Percentiles rank a stretch among this genome's conserved stretches.
These are phyloP conservation scores for Dictyostelium intermedium DNA, from an alignment of 78 protist species.

Conservation along the genomic window DNA sequence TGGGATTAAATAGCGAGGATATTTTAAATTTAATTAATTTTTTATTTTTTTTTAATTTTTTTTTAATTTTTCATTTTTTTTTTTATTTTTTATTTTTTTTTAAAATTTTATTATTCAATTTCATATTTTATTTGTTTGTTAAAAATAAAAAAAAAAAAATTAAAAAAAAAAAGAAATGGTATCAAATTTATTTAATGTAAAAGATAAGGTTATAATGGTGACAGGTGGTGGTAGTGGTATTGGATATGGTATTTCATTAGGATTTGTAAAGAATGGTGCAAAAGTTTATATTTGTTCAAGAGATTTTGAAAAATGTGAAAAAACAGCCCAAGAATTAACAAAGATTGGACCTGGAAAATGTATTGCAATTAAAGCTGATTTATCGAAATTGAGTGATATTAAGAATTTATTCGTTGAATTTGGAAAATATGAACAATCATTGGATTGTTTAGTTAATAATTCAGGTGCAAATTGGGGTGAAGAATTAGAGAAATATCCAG, in stretches of 20 bases:
- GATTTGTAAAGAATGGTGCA: constrained; percentile 59
- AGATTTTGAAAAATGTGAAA: constrained; percentile 26
- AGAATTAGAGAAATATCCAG: constrained; percentile 71
- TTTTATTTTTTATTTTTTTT: too few relatives aligned
- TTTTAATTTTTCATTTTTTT: too few relatives aligned
- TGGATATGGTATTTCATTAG: constrained; percentile 43
- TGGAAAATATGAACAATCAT: constrained; percentile 4
- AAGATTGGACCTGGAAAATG: constrained; percentile 65
- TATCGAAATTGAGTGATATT: constrained; percentile 13
- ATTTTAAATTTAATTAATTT: too few relatives aligned
- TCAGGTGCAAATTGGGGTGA: constrained; percentile 86
- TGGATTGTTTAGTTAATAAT: constrained; percentile 70
- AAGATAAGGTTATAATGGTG: constrained; percentile 28
- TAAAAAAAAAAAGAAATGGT: neutral
- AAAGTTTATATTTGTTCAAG: constrained; percentile 77
- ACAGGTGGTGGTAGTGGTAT: constrained; percentile 75
- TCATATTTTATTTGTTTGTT: too few relatives aligned
- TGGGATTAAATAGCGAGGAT: too few relatives aligned
- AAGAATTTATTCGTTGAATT: constrained; percentile 16
- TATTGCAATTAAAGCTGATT: constrained; percentile 61
- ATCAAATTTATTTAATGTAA: constrained; percentile 29
- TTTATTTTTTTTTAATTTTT: too few relatives aligned
- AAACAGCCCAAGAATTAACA: constrained; percentile 25
- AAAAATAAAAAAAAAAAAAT: too few relatives aligned
- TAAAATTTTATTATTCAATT: too few relatives aligned